A percentile compares a stretch with the other conserved stretches of the same genome.
Conservation (phyloP, 2,329 filamentous ascomycete species). For the Pseudogymnoascus sp. region DNA sequence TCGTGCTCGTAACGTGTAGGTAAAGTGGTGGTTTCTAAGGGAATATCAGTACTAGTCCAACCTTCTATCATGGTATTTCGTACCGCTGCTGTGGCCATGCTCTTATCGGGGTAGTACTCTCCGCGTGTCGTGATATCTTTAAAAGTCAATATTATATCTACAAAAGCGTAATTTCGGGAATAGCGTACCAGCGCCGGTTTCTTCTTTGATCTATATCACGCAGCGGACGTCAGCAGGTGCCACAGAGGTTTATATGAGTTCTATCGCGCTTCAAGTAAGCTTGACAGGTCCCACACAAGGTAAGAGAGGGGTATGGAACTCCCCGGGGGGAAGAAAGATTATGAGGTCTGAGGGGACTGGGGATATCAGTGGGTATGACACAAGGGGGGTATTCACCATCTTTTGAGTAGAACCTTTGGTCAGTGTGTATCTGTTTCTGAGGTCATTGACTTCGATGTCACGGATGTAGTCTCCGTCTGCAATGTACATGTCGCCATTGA, state of each 20-base stretch:
- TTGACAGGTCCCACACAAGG: constrained; percentile 52
- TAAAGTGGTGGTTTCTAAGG: constrained; percentile 82
- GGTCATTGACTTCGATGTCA: constrained; percentile 97
- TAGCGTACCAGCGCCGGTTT: constrained; percentile 98
- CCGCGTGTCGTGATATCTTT: constrained; percentile 98
- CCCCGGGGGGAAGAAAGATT: constrained; percentile 25
- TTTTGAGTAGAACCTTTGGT: constrained; percentile 97
- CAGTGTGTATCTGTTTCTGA: constrained; percentile 92
- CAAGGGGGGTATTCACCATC: constrained; percentile 89
- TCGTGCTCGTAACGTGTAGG: constrained; percentile 88
- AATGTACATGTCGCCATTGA: constrained; percentile 86
- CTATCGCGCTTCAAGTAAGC: constrained; percentile 64
- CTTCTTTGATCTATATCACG: constrained; percentile 98
- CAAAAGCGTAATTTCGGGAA: constrained; percentile 37
- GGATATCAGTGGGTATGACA: constrained; percentile 57
- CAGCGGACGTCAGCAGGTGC: constrained; percentile 87
- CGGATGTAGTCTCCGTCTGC: constrained; percentile 97
- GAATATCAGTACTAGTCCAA: constrained; percentile 14
- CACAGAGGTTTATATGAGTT: constrained; percentile 59
- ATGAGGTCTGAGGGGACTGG: constrained; percentile 27
- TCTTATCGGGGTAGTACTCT: constrained; percentile 95
- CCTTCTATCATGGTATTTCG: constrained; percentile 31
- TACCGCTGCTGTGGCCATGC: constrained; percentile 89
- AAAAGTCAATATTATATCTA: constrained; percentile 47
- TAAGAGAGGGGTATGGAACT: constrained; percentile 16